Evolutionary conservation across 495 filamentous ascomycete genomes (phyloP), one percentile per base, ranked within the genome.

Genomic region (Chaetomium fimeti): DNA sequence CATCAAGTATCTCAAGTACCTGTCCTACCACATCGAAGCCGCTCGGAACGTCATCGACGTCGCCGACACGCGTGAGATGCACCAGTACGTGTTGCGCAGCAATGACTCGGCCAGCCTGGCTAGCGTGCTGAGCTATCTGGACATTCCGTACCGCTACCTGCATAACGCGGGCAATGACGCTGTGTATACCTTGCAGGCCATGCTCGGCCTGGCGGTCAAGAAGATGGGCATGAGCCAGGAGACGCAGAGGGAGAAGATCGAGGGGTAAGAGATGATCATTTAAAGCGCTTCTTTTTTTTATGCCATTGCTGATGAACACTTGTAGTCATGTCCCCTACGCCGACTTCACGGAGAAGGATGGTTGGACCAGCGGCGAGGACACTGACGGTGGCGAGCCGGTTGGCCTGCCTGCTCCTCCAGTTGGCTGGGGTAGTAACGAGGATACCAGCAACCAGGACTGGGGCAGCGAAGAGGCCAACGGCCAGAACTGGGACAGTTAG

Each of bases 131-230:
- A 62, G 70, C 52, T 81, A 85, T n/a, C 72, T 96, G 38, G 85
- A 79, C 13, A 81, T 95, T 15, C 69, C 72, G 2, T 83, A 76
- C 7, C 82, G 81, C 77, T 77, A 92, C 67, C 77, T 93, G 49
- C 94, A 98, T 75, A 97, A 98, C 68, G 94, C 89, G 4, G 85
- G 94, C n/a, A 98, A 98, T 71, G 94, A 98, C 71, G 94, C 94
- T 5, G 85, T 84, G 7, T 96, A 90, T 73, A 93, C 93, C 0
- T 70, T 97, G 63, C 85, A 87, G 65, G 89, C 85, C 29, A 82
- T 96, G 80, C 72, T 98, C 13, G 82, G 77, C 15, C 82, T 97
- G 66, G 80, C 84, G 51, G 71, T 91, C 64, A 79, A 75, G 69
- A 69, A 62, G 57, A 63, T 72, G 0, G 38, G 54, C 55, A 51